A percentile compares a stretch with the other conserved stretches of the same genome.
phyloP scores from a whole-genome alignment of 306 rosid genomes.

The Cyclanthera cordifolia region DNA sequence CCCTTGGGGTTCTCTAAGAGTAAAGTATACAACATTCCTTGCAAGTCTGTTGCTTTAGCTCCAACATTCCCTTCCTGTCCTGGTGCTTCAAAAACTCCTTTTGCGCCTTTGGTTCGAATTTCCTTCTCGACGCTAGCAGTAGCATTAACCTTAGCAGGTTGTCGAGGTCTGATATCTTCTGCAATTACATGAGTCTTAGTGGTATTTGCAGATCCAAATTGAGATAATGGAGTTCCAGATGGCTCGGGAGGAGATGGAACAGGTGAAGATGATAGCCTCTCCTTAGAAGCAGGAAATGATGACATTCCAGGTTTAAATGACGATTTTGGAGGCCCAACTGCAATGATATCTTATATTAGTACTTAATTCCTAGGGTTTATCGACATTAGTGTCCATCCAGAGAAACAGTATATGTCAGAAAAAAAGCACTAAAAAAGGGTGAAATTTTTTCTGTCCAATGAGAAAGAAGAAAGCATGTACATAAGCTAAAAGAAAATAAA shows the following conservation, averaged over 20 bases:
- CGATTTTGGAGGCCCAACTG: slow-evolving; percentile 49
- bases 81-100: slow-evolving; percentile 29
- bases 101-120: slow-evolving; percentile 29
- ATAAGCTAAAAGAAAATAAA: neutral
- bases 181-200: slow-evolving; percentile 29
- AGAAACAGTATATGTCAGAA: neutral
- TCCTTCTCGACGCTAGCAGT: slow-evolving; percentile 45
- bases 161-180: slow-evolving; percentile 47
- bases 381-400: neutral
- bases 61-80: slow-evolving; percentile 47
- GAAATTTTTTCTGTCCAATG: neutral
- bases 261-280: slow-evolving; percentile 56
- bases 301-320: slow-evolving; percentile 41
- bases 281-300: slow-evolving; percentile 44
- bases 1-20: slow-evolving; percentile 75
- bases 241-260: slow-evolving; percentile 64
- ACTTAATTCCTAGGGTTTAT: neutral
- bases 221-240: slow-evolving; percentile 51
- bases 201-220: slow-evolving; percentile 39
- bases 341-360: slow-evolving; percentile 6
- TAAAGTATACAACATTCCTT: slow-evolving; percentile 48
- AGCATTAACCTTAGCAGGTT: slow-evolving; percentile 40
- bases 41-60: slow-evolving; percentile 58
- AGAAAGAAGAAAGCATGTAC: neutral
- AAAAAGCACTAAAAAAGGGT: neutral